phyloP scores from a whole-genome alignment of 148 eudicot genomes.

The Cornus florida region DNA sequence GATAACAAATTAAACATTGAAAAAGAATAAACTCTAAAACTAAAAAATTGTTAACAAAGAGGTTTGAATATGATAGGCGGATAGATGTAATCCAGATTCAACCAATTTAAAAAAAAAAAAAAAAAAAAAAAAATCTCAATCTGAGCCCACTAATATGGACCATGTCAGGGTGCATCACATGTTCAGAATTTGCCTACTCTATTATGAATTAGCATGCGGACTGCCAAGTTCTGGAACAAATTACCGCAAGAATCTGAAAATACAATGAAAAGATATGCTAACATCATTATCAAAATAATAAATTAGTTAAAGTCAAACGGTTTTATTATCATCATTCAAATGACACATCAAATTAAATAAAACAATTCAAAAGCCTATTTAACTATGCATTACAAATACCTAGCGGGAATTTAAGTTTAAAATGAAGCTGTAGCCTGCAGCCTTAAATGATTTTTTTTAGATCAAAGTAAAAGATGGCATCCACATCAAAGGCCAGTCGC shows the following conservation, averaged over 20 bases:
- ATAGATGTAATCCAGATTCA: background rate
- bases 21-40: background rate
- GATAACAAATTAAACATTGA: background rate
- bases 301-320: background rate
- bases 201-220: background rate
- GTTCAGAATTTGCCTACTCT: background rate
- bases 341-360: too few relatives aligned
- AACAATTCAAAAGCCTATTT: background rate
- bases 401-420: background rate
- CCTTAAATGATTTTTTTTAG: background rate
- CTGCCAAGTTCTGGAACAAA: background rate
- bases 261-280: background rate
- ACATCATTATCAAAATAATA: background rate
- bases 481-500: background rate
- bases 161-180: background rate
- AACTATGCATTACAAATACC: background rate
- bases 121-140: constrained; percentile 5
- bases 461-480: constrained; percentile 9
- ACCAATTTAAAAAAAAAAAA: background rate
- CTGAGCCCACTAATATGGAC: background rate
- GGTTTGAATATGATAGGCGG: background rate
- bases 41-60: background rate
- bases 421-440: too few relatives aligned
- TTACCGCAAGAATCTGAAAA: background rate
- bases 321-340: background rate